A percentile compares a stretch with the other conserved stretches of the same genome.
phyloP scores from a whole-genome alignment of 257 asterid species.

The Scutellaria baicalensis region DNA sequence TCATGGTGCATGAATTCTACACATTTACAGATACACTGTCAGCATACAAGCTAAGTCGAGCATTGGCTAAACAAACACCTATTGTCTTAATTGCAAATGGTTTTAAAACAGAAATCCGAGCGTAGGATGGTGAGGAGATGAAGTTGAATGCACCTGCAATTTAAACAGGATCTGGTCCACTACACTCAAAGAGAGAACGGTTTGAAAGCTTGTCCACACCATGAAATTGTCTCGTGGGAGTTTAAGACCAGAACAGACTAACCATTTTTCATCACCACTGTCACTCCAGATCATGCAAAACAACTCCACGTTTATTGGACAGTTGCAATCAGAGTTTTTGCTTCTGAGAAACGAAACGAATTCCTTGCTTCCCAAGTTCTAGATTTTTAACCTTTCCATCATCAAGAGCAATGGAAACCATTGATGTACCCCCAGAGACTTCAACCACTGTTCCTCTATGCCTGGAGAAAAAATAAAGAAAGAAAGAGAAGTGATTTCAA shows the following conservation, averaged over 20 bases:
- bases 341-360: constrained; percentile 81
- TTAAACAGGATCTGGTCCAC: not conserved
- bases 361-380: constrained; percentile 90
- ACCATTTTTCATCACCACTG: not conserved
- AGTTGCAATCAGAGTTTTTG: constrained; percentile 29
- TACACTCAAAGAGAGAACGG: not conserved
- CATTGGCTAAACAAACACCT: not conserved
- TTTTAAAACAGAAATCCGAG: not conserved
- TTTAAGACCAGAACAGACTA: not conserved
- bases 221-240: not conserved
- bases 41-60: not conserved
- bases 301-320: not conserved
- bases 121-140: not conserved
- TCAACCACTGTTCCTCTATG: constrained; percentile 29
- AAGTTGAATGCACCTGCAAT: not conserved
- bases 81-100: not conserved
- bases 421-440: constrained; percentile 44
- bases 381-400: constrained; percentile 57
- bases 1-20: not conserved
- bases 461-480: constrained; percentile 14
- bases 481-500: not conserved
- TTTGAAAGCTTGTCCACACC: not conserved
- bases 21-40: not conserved
- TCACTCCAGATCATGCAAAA: not conserved
- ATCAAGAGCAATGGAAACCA: constrained; percentile 63